phyloP scores from a whole-genome alignment of 345 rosid genomes.

The Schrenkiella parvula region DNA sequence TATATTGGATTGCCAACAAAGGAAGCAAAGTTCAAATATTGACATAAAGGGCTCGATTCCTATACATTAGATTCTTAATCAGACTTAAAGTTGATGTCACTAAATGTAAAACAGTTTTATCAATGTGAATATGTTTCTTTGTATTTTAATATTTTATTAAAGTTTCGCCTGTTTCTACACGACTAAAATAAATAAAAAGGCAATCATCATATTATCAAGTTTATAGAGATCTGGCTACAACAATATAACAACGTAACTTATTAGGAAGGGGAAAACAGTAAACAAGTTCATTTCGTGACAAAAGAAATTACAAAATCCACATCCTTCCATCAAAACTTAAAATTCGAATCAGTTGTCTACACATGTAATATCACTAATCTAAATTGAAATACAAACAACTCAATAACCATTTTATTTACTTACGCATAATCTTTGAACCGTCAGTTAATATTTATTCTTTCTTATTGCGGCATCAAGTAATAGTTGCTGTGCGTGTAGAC shows the following conservation, averaged over 20 bases:
- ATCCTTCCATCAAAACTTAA: not conserved
- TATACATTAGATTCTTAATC: conserved; percentile 8
- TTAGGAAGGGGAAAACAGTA: not conserved
- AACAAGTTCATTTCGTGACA: not conserved
- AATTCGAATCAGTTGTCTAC: not conserved
- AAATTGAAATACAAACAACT: not conserved
- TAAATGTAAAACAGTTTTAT: not conserved
- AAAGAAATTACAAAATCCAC: not conserved
- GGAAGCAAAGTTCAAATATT: conserved; percentile 23
- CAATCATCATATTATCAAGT: not conserved
- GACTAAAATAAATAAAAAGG: not conserved
- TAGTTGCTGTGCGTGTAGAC: not conserved
- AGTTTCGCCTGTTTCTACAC: not conserved
- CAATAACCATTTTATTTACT: not conserved
- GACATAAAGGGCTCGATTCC: conserved; percentile 12
- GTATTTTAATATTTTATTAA: not conserved
- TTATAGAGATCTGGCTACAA: not conserved
- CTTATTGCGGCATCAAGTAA: not conserved
- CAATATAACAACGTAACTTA: not conserved
- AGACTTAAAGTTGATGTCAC: conserved; percentile 5
- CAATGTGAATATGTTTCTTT: not conserved
- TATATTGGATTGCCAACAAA: conserved; percentile 19
- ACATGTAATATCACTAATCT: not conserved
- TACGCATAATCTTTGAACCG: not conserved
- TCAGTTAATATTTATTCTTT: not conserved